Conservation (phyloP, 2,329 filamentous ascomycete species). For the Monilinia fructicola region DNA sequence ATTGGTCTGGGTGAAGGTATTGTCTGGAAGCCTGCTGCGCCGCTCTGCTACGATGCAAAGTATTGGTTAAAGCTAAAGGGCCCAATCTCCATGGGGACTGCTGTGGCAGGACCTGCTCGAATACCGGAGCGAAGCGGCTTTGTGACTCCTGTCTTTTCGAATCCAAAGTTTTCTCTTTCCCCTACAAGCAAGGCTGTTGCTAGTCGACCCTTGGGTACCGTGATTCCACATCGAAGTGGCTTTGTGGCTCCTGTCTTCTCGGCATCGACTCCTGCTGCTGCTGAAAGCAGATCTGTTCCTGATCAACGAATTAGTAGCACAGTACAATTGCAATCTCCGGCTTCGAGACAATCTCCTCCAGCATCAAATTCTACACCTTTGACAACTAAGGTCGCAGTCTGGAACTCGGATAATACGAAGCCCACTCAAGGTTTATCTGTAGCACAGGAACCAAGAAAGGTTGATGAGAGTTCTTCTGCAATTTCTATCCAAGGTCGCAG, state of each 20-base stretch:
- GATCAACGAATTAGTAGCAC: rapidly evolving
- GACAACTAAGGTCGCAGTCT: not conserved
- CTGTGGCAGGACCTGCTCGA: not conserved
- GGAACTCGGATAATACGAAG: not conserved
- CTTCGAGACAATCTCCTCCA: too few relatives aligned
- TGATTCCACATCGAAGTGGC: not conserved
- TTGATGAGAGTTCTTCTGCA: too few relatives aligned
- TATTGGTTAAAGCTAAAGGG: conserved; percentile 37
- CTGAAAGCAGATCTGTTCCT: not conserved
- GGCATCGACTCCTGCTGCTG: too few relatives aligned
- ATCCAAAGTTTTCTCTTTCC: not conserved
- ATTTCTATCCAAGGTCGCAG: not conserved
- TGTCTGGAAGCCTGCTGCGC: conserved; percentile 33
- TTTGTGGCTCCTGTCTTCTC: not conserved
- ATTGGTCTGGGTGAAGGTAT: conserved; percentile 33
- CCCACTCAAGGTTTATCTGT: not conserved
- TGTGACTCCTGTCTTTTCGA: not conserved
- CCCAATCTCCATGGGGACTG: conserved; percentile 5
- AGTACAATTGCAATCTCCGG: not conserved
- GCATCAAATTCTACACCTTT: not conserved
- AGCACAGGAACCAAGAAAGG: not conserved
- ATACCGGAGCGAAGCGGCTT: not conserved
- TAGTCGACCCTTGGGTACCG: not conserved
- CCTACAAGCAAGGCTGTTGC: rapidly evolving
- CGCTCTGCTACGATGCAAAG: conserved; percentile 28